A percentile compares a stretch with the other conserved stretches of the same genome.
These are phyloP conservation scores for Herpetospermum pedunculosum DNA, from an alignment of 306 rosid genomes.

Conservation along the genomic window DNA sequence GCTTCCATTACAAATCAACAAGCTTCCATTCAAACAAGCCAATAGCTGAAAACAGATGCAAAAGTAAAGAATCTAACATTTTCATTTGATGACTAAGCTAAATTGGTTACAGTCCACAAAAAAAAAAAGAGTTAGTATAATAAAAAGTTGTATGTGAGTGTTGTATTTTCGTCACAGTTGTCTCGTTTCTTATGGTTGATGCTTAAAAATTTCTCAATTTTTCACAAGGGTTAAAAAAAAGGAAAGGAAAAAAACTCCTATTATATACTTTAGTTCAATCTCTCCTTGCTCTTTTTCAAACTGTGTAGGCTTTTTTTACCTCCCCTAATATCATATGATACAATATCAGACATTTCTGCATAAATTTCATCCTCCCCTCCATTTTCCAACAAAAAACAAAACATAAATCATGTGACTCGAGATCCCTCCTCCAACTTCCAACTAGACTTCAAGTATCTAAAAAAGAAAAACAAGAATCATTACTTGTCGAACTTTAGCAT, in stretches of 20 bases:
- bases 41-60: background rate
- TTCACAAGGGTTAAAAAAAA: slow-evolving; percentile 3
- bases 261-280: slow-evolving; percentile 8
- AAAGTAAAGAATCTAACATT: background rate
- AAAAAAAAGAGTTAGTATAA: background rate
- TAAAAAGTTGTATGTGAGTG: background rate
- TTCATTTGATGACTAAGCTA: background rate
- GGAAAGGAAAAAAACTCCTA: background rate
- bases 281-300: slow-evolving; percentile 1
- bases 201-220: background rate
- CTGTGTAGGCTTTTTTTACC: background rate
- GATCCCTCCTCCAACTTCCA: background rate
- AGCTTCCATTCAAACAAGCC: no score
- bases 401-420: background rate
- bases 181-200: slow-evolving; percentile 3
- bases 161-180: slow-evolving; percentile 5
- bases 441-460: no score
- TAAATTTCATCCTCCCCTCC: background rate
- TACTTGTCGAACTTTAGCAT: no score
- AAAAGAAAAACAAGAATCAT: no score
- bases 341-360: slow-evolving; percentile 7
- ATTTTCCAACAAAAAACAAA: background rate
- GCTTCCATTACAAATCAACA: background rate
- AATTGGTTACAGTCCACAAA: background rate
- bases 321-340: slow-evolving; percentile 8